Percentiles rank a stretch among this genome's conserved stretches.
Conservation (phyloP, 208 protist species). For the Entamoeba invadens region DNA sequence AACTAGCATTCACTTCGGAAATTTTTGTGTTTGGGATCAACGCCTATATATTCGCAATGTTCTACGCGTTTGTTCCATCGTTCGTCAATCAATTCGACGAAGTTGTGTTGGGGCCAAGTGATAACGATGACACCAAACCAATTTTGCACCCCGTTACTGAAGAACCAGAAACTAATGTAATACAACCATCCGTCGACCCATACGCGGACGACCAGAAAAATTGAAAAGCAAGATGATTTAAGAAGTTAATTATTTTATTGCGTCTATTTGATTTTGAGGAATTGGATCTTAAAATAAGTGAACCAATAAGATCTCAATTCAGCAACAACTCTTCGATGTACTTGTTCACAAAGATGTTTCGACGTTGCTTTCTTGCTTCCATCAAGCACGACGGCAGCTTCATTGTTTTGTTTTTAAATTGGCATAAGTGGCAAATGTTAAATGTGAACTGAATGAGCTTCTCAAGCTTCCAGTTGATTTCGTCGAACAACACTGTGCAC, state of each 20-base stretch:
- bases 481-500: not conserved
- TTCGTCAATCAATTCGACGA: not conserved
- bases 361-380: not conserved
- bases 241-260: no score
- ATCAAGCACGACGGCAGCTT: not conserved
- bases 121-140: not conserved
- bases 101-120: not conserved
- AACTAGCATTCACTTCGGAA: not conserved
- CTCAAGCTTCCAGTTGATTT: not conserved
- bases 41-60: not conserved
- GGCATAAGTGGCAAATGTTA: not conserved
- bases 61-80: not conserved
- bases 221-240: no score
- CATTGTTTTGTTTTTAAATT: not conserved
- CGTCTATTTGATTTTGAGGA: no score
- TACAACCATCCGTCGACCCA: no score
- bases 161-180: no score
- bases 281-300: no score
- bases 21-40: not conserved
- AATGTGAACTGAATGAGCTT: not conserved
- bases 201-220: no score
- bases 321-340: no score
- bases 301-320: no score
- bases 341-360: no score
- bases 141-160: no score